Percentiles rank a stretch among this genome's conserved stretches.
Evolutionary conservation across 345 rosid species (phyloP).

Genomic region (Acer saccharum): DNA sequence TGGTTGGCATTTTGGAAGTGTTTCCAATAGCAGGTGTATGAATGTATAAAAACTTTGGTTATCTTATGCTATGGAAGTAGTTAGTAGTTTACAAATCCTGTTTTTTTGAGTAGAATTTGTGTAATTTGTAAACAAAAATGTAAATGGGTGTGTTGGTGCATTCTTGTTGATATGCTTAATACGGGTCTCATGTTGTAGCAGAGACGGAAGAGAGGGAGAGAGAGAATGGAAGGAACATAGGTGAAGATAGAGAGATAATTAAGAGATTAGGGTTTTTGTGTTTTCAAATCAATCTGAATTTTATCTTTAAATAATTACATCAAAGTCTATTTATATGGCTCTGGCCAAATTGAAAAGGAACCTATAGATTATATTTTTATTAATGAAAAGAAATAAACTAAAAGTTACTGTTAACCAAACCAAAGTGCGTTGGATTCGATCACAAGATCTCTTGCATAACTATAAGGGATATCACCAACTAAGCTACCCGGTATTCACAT

Average conservation of each 20-base stretch:
- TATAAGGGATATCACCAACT: neutral
- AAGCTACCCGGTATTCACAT: neutral
- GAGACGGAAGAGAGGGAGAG: neutral
- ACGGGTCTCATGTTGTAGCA: neutral
- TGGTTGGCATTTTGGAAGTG: conserved; percentile 4
- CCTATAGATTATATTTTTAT: neutral
- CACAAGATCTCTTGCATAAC: neutral
- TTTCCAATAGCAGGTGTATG: neutral
- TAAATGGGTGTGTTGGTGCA: neutral
- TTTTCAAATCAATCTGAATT: neutral
- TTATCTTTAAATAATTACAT: neutral
- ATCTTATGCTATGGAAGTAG: neutral
- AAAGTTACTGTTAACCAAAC: neutral
- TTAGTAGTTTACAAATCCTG: neutral
- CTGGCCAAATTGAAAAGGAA: neutral
- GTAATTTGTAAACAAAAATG: neutral
- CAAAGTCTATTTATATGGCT: neutral
- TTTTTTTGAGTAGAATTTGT: neutral
- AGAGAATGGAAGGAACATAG: neutral
- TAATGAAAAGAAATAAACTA: neutral
- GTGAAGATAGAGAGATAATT: too few relatives aligned
- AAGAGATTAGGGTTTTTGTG: neutral
- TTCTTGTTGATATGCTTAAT: neutral
- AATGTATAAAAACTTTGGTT: neutral
- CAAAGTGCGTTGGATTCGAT: neutral